These are phyloP conservation scores for Mrakiaceae sp. DNA, from an alignment of 1,284 basidiomycete species.

Conservation along the genomic window DNA sequence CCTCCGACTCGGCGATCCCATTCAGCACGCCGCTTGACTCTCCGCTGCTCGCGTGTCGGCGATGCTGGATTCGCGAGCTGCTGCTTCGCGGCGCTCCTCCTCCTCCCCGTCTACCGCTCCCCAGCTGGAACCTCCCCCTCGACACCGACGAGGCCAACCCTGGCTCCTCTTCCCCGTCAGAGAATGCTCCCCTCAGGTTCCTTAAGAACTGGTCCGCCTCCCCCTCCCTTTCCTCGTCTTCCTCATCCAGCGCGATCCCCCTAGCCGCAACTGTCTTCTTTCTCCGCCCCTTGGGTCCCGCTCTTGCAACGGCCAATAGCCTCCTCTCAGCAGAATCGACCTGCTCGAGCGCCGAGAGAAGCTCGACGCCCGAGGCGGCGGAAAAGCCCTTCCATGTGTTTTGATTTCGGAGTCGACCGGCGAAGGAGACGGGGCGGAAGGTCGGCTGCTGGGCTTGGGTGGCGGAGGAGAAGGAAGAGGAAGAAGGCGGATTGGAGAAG, in stretches of 20 bases:
- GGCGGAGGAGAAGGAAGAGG: neutral
- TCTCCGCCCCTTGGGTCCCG: neutral
- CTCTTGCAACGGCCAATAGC: neutral
- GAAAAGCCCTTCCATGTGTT: neutral
- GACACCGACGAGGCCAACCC: too few relatives aligned
- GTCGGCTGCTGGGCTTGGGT: slow-evolving; percentile 35
- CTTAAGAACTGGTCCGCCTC: neutral
- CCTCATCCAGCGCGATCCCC: neutral
- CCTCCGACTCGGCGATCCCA: too few relatives aligned
- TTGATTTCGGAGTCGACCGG: slow-evolving; percentile 26
- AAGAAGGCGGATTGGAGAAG: neutral
- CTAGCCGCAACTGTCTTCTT: neutral
- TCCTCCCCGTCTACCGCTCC: neutral
- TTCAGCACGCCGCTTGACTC: too few relatives aligned
- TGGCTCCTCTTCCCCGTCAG: neutral
- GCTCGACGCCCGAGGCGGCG: neutral
- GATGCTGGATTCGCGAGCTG: too few relatives aligned
- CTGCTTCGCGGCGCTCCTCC: too few relatives aligned
- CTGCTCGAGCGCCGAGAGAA: neutral
- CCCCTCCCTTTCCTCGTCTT: neutral
- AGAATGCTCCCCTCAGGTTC: neutral
- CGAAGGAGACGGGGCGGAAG: slow-evolving; percentile 61
- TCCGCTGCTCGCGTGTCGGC: too few relatives aligned
- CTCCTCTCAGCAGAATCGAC: neutral
- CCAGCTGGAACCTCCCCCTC: too few relatives aligned